phyloP scores from a whole-genome alignment of 352 stramenopile genomes.

The Thalassiosira mediterranea region DNA sequence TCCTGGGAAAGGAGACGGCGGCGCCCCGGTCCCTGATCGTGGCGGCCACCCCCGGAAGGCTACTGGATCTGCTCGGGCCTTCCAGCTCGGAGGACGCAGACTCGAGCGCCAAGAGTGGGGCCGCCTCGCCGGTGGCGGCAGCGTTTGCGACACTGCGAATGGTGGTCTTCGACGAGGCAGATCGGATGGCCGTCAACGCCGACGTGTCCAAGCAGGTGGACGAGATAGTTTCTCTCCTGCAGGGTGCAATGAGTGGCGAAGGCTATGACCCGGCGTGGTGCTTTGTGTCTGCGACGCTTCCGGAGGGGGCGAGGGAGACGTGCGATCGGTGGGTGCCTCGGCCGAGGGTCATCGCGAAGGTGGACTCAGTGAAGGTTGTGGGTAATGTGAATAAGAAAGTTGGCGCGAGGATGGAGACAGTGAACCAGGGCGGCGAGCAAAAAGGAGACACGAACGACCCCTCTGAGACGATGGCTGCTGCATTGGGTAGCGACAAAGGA shows the following conservation, averaged over 20 bases:
- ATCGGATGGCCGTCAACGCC: constrained; percentile 68
- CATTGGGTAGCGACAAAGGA: not conserved
- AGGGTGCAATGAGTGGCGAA: not conserved
- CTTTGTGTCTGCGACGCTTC: constrained; percentile 70
- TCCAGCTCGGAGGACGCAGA: not conserved
- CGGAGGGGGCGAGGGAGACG: constrained; percentile 40
- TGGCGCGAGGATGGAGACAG: too few relatives aligned
- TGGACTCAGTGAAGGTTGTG: constrained; percentile 40
- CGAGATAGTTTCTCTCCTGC: constrained; percentile 49
- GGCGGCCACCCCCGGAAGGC: constrained; percentile 63
- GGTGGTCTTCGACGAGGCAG: constrained; percentile 79
- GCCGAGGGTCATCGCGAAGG: constrained; percentile 30
- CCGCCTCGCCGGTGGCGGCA: not conserved
- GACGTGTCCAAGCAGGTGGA: constrained; percentile 74
- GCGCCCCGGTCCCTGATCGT: constrained; percentile 36
- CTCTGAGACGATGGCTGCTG: constrained; percentile 1
- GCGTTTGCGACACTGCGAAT: constrained; percentile 37
- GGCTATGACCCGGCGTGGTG: constrained; percentile 18
- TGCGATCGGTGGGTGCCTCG: constrained; percentile 59
- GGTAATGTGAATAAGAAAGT: too few relatives aligned
- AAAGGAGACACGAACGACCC: too few relatives aligned
- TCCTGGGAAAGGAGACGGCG: constrained; percentile 17
- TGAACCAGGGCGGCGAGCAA: too few relatives aligned
- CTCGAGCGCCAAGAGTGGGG: constrained; percentile 2
- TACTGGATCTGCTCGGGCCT: constrained; percentile 76